These are phyloP conservation scores for Exophiala sp. DNA, from an alignment of 2,329 filamentous ascomycete genomes.

Conservation along the genomic window DNA sequence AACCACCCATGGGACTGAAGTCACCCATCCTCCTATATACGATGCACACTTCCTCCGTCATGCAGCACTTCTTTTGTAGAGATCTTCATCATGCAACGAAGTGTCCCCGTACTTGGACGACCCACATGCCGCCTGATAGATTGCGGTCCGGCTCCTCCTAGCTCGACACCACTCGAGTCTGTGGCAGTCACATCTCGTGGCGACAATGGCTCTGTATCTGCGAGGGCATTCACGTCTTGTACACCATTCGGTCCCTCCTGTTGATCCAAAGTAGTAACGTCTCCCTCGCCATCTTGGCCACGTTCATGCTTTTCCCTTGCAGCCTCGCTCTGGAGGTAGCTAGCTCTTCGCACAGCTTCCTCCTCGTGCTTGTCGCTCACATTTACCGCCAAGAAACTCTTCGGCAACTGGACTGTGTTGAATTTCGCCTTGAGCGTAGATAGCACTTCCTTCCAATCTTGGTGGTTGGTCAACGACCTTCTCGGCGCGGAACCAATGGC, in stretches of 20 bases:
- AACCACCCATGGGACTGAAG: no score
- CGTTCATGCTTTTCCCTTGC: constrained; percentile 11
- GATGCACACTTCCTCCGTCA: no score
- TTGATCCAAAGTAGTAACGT: neutral
- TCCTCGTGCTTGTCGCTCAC: constrained; percentile 47
- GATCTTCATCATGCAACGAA: no score
- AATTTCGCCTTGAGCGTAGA: constrained; percentile 94
- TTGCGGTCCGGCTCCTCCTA: neutral
- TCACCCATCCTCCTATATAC: no score
- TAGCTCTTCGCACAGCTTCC: constrained; percentile 24
- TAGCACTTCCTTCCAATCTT: constrained; percentile 95
- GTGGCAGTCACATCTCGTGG: neutral
- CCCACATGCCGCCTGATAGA: neutral
- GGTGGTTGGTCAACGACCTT: constrained; percentile 82
- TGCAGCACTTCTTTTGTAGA: no score
- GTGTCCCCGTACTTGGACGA: neutral
- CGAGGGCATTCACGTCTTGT: neutral
- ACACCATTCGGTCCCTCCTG: neutral
- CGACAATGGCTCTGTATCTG: neutral
- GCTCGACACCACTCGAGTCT: neutral
- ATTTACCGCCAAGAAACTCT: constrained; percentile 51
- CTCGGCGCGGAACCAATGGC: constrained; percentile 93
- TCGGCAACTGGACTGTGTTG: constrained; percentile 66
- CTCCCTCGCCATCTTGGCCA: neutral
- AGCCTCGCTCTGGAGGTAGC: constrained; percentile 19